phyloP scores from a whole-genome alignment of 2,329 filamentous ascomycete species.

The Acrodontium crateriforme region DNA sequence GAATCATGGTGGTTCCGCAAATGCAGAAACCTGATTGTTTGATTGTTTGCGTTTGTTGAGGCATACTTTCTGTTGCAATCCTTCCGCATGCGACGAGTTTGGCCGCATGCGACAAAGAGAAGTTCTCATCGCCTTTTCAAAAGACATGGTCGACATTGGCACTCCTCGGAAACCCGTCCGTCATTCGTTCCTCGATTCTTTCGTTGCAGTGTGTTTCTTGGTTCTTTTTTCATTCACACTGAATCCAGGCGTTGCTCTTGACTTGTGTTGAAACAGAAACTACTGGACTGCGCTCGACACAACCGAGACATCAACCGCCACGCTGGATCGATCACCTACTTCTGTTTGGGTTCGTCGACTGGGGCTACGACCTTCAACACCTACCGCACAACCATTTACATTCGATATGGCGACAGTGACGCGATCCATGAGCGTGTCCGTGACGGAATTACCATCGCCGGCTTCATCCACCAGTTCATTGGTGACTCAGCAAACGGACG shows the following conservation, averaged over 20 bases:
- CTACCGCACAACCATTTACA: constrained; percentile 5
- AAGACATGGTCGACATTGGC: neutral
- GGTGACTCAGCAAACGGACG: constrained; percentile 10
- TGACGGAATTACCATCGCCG: constrained; percentile 18
- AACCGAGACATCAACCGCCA: constrained; percentile 3
- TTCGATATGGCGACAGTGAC: constrained; percentile 13
- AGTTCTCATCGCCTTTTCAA: too few species aligned
- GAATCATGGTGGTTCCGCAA: too few species aligned
- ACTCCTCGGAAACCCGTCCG: neutral
- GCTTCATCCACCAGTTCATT: constrained; percentile 13
- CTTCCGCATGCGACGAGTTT: constrained; percentile 14
- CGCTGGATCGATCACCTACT: constrained; percentile 17
- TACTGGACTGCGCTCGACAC: too few species aligned
- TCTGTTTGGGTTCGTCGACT: constrained; percentile 20
- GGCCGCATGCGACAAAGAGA: constrained; percentile 11
- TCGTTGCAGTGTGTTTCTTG: too few species aligned
- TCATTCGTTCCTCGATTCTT: neutral
- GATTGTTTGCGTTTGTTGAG: constrained; percentile 11
- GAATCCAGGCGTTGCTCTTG: too few species aligned
- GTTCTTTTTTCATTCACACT: too few species aligned
- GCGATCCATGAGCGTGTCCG: constrained; percentile 11
- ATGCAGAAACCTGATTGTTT: constrained; percentile 3
- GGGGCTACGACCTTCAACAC: constrained; percentile 9
- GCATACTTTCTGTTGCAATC: constrained; percentile 6
- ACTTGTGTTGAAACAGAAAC: too few species aligned